Conservation (phyloP, 1,284 basidiomycete genomes). For the Leccinum fallax region DNA sequence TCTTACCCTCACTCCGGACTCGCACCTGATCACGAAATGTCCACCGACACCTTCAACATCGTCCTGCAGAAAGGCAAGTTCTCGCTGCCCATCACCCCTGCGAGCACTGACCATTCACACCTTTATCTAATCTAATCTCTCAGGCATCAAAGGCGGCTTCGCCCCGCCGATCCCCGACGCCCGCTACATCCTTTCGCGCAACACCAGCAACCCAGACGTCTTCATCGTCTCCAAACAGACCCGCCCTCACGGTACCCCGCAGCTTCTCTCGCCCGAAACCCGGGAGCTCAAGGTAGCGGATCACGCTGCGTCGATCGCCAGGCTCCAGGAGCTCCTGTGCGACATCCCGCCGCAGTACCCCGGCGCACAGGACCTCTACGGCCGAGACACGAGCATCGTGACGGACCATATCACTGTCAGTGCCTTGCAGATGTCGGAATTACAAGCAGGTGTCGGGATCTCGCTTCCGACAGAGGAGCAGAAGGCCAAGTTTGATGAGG, state of each 20-base stretch:
- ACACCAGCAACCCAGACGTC: constrained; percentile 34
- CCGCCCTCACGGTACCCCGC: constrained; percentile 50
- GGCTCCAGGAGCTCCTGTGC: constrained; percentile 57
- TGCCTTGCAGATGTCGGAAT: constrained; percentile 32
- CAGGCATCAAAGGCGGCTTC: constrained; percentile 73
- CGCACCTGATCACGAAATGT: constrained; percentile 11
- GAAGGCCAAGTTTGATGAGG: constrained; percentile 64
- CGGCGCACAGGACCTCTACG: constrained; percentile 71
- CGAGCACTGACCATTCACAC: neutral
- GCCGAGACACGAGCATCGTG: constrained; percentile 61
- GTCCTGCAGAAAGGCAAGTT: constrained; percentile 36
- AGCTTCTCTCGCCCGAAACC: constrained; percentile 40
- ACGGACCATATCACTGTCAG: neutral
- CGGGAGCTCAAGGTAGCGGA: constrained; percentile 38
- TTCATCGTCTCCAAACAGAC: constrained; percentile 51
- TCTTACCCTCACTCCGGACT: neutral
- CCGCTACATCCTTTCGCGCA: constrained; percentile 52
- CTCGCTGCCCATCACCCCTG: neutral
- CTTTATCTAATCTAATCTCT: neutral
- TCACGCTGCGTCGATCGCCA: constrained; percentile 49
- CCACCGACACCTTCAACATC: constrained; percentile 18
- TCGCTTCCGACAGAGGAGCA: constrained; percentile 57
- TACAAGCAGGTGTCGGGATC: constrained; percentile 38
- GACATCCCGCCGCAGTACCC: constrained; percentile 56
- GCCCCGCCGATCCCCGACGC: constrained; percentile 64